Percentiles rank a stretch among this genome's conserved stretches.
These are phyloP conservation scores for Bipolaris oryzae DNA, from an alignment of 2,329 filamentous ascomycete species.

Conservation along the genomic window DNA sequence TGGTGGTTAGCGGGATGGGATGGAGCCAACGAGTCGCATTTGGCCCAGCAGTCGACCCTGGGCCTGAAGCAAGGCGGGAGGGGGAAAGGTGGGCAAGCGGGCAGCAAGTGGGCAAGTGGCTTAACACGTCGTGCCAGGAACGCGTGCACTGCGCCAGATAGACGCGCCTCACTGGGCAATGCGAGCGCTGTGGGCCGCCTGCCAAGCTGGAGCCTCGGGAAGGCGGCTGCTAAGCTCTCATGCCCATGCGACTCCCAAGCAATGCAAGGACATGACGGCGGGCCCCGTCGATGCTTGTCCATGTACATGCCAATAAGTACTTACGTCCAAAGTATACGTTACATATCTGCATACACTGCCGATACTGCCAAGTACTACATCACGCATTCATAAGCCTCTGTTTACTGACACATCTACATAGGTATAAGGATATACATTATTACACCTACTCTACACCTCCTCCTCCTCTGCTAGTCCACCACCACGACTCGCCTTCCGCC, in stretches of 20 bases:
- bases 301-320: too few relatives aligned
- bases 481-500: too few relatives aligned
- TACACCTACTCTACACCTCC: too few relatives aligned
- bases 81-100: neutral
- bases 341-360: too few relatives aligned
- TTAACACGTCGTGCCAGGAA: conserved; percentile 18
- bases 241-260: conserved; percentile 7
- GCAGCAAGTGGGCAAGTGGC: conserved; percentile 2
- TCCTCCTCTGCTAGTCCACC: too few relatives aligned
- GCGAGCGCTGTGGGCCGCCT: conserved; percentile 5
- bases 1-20: neutral
- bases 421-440: too few relatives aligned
- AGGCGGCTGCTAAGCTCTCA: conserved; percentile 6
- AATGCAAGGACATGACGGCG: neutral
- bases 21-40: conserved; percentile 11
- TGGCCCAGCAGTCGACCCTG: conserved; percentile 12
- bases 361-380: too few relatives aligned
- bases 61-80: conserved; percentile 11
- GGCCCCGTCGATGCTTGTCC: neutral
- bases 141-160: conserved; percentile 18
- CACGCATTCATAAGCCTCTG: too few relatives aligned
- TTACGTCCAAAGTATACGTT: neutral
- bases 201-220: conserved; percentile 15
- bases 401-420: too few relatives aligned
- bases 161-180: conserved; percentile 19